These are phyloP conservation scores for Pisolithus microcarpus DNA, from an alignment of 768 basidiomycete genomes.

Conservation along the genomic window DNA sequence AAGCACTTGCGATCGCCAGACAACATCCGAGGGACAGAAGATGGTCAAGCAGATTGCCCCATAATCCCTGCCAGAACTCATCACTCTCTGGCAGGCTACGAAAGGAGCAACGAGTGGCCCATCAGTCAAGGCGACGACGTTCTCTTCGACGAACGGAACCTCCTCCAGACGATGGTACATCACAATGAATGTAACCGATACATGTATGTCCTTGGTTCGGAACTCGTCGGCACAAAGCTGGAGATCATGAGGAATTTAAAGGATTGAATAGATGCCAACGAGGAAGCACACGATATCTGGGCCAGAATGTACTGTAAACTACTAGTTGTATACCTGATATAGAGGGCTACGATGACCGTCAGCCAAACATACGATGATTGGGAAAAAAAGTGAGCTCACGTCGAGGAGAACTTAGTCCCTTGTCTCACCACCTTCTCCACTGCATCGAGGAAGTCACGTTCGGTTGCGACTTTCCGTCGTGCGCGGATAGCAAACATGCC, in stretches of 20 bases:
- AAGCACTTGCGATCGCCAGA: too few relatives aligned
- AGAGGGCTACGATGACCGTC: constrained; percentile 49
- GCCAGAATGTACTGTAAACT: constrained; percentile 1
- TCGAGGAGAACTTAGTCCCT: constrained; percentile 96
- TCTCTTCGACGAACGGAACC: constrained; percentile 12
- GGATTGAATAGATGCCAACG: background rate
- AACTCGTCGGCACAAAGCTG: too few relatives aligned
- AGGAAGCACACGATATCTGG: background rate
- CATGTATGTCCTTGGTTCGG: too few relatives aligned
- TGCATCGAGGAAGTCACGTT: constrained; percentile 94
- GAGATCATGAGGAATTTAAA: background rate
- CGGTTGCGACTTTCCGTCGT: constrained; percentile 91
- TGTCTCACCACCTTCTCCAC: constrained; percentile 98
- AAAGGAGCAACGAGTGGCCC: too few relatives aligned
- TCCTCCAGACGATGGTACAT: constrained; percentile 14
- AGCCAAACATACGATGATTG: constrained; percentile 2
- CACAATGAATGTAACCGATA: background rate
- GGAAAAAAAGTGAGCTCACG: constrained; percentile 48
- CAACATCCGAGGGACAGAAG: too few relatives aligned
- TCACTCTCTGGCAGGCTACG: too few relatives aligned
- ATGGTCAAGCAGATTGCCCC: too few relatives aligned
- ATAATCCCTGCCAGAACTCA: too few relatives aligned
- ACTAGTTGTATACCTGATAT: constrained; percentile 92
- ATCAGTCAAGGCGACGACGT: constrained; percentile 2
- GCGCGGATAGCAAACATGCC: constrained; percentile 99